Percentiles rank a stretch among this genome's conserved stretches.
phyloP scores from a whole-genome alignment of 2,329 filamentous ascomycete species.

The Magnaporthales sp. region DNA sequence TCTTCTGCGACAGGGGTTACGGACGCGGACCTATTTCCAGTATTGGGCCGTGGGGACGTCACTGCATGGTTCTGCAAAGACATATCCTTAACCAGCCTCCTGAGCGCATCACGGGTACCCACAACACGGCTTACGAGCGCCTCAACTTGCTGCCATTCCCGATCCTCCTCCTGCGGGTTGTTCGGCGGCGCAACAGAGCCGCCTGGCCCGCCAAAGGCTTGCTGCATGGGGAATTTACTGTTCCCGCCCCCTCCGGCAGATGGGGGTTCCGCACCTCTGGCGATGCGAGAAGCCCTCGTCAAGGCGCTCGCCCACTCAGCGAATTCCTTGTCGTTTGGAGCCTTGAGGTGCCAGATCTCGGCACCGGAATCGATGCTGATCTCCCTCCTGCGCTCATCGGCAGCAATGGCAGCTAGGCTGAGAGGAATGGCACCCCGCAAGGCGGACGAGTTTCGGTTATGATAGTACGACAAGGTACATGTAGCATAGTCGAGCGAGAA shows the following conservation, averaged over 20 bases:
- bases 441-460: slow-evolving; percentile 86
- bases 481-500: slow-evolving; percentile 95
- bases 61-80: slow-evolving; percentile 27
- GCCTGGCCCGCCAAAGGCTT: background rate
- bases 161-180: slow-evolving; percentile 51
- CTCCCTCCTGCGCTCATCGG: slow-evolving; percentile 79
- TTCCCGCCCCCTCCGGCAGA: background rate
- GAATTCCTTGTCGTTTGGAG: slow-evolving; percentile 77
- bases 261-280: slow-evolving; percentile 39
- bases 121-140: slow-evolving; percentile 76
- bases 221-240: background rate
- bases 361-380: slow-evolving; percentile 96
- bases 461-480: slow-evolving; percentile 92
- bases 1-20: slow-evolving; percentile 36
- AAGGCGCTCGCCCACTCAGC: slow-evolving; percentile 78
- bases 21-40: slow-evolving; percentile 10
- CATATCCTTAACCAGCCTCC: slow-evolving; percentile 78
- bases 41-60: slow-evolving; percentile 22
- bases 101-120: slow-evolving; percentile 79
- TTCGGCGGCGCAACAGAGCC: slow-evolving; percentile 17
- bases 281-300: slow-evolving; percentile 67
- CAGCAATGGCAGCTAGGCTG: slow-evolving; percentile 81
- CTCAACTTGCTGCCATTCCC: slow-evolving; percentile 83
- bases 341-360: slow-evolving; percentile 91
- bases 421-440: slow-evolving; percentile 87